phyloP scores from a whole-genome alignment of 345 rosid species.

The Hevea brasiliensis region DNA sequence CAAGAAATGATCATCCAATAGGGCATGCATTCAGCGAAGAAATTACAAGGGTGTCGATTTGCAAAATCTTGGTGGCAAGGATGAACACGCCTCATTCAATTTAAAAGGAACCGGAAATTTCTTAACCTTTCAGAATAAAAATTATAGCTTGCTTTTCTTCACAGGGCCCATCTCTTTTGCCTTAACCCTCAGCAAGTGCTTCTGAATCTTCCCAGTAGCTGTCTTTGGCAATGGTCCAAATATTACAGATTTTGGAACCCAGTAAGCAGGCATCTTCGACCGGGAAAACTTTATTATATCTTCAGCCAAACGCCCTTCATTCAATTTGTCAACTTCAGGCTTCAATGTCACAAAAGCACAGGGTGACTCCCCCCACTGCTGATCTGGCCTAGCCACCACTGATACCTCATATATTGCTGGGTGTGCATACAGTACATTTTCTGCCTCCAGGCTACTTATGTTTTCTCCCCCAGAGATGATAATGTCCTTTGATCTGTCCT shows the following conservation, averaged over 20 bases:
- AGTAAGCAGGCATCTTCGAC: conserved; percentile 72
- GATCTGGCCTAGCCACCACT: conserved; percentile 82
- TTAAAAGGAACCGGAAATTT: too few relatives aligned
- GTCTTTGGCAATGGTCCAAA: conserved; percentile 89
- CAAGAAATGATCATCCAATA: background rate
- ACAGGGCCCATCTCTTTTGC: conserved; percentile 77
- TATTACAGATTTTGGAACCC: conserved; percentile 83
- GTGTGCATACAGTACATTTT: conserved; percentile 64
- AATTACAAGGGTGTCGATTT: background rate
- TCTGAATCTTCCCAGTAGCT: conserved; percentile 93
- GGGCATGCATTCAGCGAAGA: background rate
- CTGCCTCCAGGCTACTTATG: conserved; percentile 84
- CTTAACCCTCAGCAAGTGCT: conserved; percentile 68
- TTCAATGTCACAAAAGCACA: conserved; percentile 81
- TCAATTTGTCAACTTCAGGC: conserved; percentile 40
- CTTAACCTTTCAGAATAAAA: background rate
- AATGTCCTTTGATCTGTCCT: conserved; percentile 88
- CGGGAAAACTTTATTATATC: conserved; percentile 67
- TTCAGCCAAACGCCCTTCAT: conserved; percentile 48
- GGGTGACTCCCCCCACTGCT: conserved; percentile 88
- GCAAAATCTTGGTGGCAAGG: background rate
- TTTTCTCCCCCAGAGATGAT: conserved; percentile 95
- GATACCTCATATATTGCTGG: conserved; percentile 82
- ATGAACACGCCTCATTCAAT: background rate
- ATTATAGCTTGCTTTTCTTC: conserved; percentile 57